A percentile compares a stretch with the other conserved stretches of the same genome.
Evolutionary conservation across 495 filamentous ascomycete genomes (phyloP).

Genomic region (Podospora appendiculata): DNA sequence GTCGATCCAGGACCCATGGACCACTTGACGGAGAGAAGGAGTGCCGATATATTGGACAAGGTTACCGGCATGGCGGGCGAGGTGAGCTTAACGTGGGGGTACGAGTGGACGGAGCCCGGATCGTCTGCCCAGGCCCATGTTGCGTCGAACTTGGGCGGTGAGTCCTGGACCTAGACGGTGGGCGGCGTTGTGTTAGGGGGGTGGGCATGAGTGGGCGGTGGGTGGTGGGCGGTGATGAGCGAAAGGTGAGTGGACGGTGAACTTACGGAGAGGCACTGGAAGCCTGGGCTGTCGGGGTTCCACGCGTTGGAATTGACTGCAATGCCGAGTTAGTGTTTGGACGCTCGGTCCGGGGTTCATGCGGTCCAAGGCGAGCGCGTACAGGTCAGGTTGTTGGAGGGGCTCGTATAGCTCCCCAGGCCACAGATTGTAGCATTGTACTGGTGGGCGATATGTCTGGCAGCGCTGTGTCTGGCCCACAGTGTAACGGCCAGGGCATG

Average conservation of each 20-base stretch:
- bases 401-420: constrained; percentile 16
- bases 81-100: constrained; percentile 25
- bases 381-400: constrained; percentile 15
- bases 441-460: not conserved
- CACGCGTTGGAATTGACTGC: constrained; percentile 22
- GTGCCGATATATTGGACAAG: constrained; percentile 23
- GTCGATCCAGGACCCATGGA: constrained; percentile 22
- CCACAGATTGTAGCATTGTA: constrained; percentile 18
- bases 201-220: not conserved
- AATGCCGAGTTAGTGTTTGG: constrained; percentile 1
- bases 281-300: constrained; percentile 20
- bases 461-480: constrained; percentile 5
- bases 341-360: not conserved
- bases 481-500: constrained; percentile 1
- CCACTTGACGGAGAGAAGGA: constrained; percentile 17
- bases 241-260: constrained; percentile 3
- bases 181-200: not conserved
- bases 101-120: constrained; percentile 19
- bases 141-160: constrained; percentile 21
- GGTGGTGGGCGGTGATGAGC: constrained; percentile 3
- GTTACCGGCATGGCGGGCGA: constrained; percentile 11
- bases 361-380: constrained; percentile 1
- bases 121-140: constrained; percentile 20
- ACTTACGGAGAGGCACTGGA: constrained; percentile 21
- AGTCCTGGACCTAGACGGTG: constrained; percentile 14